Evolutionary conservation across 2,329 filamentous ascomycete species (phyloP).

Genomic region (Fusarium pilosicola): DNA sequence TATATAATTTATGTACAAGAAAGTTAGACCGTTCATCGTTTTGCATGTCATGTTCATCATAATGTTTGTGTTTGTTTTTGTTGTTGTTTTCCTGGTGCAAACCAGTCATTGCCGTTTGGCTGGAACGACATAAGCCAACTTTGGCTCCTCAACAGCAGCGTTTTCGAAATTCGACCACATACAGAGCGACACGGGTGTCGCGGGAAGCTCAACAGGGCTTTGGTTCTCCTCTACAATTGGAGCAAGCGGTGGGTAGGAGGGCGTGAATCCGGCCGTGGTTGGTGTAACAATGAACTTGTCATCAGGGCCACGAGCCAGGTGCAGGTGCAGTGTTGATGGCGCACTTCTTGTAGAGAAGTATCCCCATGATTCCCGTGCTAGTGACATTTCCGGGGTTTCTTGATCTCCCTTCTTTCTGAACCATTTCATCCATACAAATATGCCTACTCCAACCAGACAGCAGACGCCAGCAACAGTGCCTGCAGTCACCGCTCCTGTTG

Average conservation of each 20-base stretch:
- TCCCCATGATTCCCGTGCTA: conserved; percentile 32
- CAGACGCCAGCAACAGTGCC: conserved; percentile 41
- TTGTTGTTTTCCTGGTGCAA: neutral
- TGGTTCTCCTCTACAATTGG: conserved; percentile 1
- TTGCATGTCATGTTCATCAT: conserved; percentile 28
- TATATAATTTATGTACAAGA: conserved; percentile 6
- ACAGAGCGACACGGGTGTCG: conserved; percentile 43
- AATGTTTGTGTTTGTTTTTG: neutral
- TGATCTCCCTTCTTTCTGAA: conserved; percentile 30
- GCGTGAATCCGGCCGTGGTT: conserved; percentile 35
- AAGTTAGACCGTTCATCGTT: conserved; percentile 23
- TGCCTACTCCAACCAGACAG: conserved; percentile 33
- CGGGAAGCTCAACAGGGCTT: conserved; percentile 41
- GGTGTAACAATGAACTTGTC: conserved; percentile 43
- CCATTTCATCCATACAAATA: conserved; percentile 43
- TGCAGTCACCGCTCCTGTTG: conserved; percentile 38
- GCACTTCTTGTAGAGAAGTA: conserved; percentile 32
- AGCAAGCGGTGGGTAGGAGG: conserved; percentile 12
- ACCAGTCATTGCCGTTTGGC: conserved; percentile 11
- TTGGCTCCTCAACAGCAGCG: conserved; percentile 42
- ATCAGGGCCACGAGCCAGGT: conserved; percentile 36
- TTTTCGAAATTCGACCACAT: conserved; percentile 43
- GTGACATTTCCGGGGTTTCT: conserved; percentile 4
- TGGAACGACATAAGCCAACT: conserved; percentile 41
- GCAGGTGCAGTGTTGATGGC: conserved; percentile 31